These are phyloP conservation scores for Lophiotrema nucula DNA, from an alignment of 495 filamentous ascomycete genomes.

Conservation along the genomic window DNA sequence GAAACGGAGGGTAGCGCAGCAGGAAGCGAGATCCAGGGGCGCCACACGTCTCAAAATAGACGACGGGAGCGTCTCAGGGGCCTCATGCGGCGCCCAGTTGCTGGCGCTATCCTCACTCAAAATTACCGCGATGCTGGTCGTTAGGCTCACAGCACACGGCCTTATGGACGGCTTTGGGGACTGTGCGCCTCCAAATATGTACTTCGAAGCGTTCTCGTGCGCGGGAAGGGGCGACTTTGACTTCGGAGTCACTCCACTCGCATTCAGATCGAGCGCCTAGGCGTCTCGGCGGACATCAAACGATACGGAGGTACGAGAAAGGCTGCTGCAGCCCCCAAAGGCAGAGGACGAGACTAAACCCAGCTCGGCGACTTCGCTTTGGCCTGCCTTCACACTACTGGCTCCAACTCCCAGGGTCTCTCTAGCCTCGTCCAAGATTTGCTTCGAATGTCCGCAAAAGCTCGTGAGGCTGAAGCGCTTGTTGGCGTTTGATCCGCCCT, in stretches of 20 bases:
- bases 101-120: neutral
- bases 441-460: neutral
- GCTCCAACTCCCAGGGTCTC: neutral
- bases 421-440: neutral
- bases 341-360: no score
- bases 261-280: no score
- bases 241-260: no score
- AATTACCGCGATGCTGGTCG: neutral
- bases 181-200: no score
- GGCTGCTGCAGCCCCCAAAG: no score
- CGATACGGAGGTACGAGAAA: no score
- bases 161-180: neutral
- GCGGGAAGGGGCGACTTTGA: no score
- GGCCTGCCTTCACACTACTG: constrained; percentile 12
- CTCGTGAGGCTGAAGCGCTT: constrained; percentile 26
- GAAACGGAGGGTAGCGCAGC: neutral
- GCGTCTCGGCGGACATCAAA: no score
- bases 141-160: neutral
- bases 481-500: neutral
- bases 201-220: no score
- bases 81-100: neutral
- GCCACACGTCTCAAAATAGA: neutral
- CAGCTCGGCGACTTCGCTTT: constrained; percentile 10
- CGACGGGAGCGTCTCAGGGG: neutral
- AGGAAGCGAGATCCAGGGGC: neutral